Percentiles rank a stretch among this genome's conserved stretches.
Evolutionary conservation across 176 grass and related monocot species (phyloP).

Genomic region (Phragmites australis): DNA sequence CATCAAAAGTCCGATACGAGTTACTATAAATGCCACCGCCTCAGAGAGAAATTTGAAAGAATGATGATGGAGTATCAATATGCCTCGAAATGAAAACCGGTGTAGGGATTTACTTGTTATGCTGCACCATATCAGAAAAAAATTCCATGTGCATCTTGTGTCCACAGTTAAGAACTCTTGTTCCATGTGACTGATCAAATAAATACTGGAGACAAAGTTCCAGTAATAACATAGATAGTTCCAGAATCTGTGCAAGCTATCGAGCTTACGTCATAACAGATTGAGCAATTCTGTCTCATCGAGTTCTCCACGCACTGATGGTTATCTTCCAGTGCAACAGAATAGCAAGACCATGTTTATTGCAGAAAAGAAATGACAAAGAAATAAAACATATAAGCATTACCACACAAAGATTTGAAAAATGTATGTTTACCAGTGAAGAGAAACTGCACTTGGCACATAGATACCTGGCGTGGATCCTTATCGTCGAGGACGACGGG

Average conservation of each 20-base stretch:
- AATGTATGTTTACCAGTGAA: neutral
- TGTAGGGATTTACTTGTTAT: slow-evolving; percentile 62
- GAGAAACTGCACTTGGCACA: too few relatives aligned
- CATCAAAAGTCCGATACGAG: slow-evolving; percentile 35
- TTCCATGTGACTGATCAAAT: slow-evolving; percentile 88
- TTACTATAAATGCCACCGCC: slow-evolving; percentile 30
- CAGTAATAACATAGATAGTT: slow-evolving; percentile 24
- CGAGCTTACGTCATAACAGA: slow-evolving; percentile 82
- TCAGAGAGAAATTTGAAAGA: slow-evolving; percentile 5
- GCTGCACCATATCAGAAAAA: slow-evolving; percentile 69
- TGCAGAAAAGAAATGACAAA: slow-evolving; percentile 5
- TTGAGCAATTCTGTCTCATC: slow-evolving; percentile 92
- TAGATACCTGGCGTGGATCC: too few relatives aligned
- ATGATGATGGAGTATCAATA: slow-evolving; percentile 7
- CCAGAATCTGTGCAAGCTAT: slow-evolving; percentile 27
- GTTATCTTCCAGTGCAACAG: slow-evolving; percentile 55
- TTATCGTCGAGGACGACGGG: too few relatives aligned
- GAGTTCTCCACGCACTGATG: slow-evolving; percentile 94
- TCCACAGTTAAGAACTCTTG: slow-evolving; percentile 80
- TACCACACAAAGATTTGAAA: neutral
- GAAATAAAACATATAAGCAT: slow-evolving; percentile 4
- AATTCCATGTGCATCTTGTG: slow-evolving; percentile 93
- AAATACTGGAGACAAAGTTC: slow-evolving; percentile 71
- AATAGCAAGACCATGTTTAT: slow-evolving; percentile 82
- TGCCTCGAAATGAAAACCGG: slow-evolving; percentile 20